Evolutionary conservation across 2,329 filamentous ascomycete species (phyloP).

Genomic region (Fusarium sp.): DNA sequence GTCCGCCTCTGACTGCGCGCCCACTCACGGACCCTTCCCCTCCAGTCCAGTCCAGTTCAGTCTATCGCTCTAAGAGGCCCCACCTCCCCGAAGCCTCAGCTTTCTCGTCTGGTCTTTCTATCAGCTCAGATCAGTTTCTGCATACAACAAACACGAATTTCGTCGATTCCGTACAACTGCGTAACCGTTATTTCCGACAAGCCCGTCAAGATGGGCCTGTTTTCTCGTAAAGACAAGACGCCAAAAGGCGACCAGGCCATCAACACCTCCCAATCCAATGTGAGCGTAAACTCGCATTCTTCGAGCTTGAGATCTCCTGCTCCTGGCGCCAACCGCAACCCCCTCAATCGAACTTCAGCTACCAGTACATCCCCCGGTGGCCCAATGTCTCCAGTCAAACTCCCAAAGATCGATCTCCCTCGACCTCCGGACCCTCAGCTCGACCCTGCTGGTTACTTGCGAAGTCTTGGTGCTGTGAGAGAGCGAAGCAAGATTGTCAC

Average conservation of each 20-base stretch:
- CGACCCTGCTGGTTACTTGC: slow-evolving; percentile 89
- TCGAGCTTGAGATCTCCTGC: slow-evolving; percentile 52
- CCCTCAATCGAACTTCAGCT: slow-evolving; percentile 61
- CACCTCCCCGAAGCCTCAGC: slow-evolving; percentile 34
- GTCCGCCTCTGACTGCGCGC: slow-evolving; percentile 17
- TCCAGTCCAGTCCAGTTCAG: slow-evolving; percentile 28
- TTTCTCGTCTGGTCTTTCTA: slow-evolving; percentile 34
- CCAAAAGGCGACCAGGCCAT: slow-evolving; percentile 55
- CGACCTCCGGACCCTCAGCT: slow-evolving; percentile 86
- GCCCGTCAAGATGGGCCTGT: slow-evolving; percentile 61
- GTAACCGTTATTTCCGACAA: slow-evolving; percentile 11
- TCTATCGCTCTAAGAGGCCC: slow-evolving; percentile 25
- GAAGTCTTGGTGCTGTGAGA: slow-evolving; percentile 87
- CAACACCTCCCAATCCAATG: slow-evolving; percentile 58
- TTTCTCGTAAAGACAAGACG: slow-evolving; percentile 64
- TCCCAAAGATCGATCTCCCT: slow-evolving; percentile 83
- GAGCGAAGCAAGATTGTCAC: slow-evolving; percentile 80
- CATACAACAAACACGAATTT: slow-evolving; percentile 6
- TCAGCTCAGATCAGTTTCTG: slow-evolving; percentile 32
- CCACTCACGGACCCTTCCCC: slow-evolving; percentile 37
- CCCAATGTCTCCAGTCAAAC: slow-evolving; percentile 61
- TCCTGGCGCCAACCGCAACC: slow-evolving; percentile 40
- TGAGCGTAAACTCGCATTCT: slow-evolving; percentile 61
- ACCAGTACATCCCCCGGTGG: slow-evolving; percentile 59
- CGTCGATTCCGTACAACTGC: slow-evolving; percentile 10